phyloP scores from a whole-genome alignment of 495 filamentous ascomycete genomes.

The Hypoxylon fragiforme region DNA sequence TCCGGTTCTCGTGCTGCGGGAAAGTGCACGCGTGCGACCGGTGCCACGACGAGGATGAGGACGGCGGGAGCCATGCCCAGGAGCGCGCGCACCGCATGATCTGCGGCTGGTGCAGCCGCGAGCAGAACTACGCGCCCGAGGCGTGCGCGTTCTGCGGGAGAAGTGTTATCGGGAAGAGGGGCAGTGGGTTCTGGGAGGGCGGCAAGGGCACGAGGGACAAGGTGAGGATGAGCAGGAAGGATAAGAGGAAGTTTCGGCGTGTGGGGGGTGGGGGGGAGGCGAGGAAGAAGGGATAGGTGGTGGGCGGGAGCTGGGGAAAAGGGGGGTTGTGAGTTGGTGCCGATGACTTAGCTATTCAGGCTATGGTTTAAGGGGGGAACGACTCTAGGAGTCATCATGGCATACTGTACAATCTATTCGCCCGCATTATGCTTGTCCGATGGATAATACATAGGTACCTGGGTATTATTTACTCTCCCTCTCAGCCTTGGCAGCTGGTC shows the following conservation, averaged over 20 bases:
- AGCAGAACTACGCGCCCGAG: slow-evolving; percentile 81
- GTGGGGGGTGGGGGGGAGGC: slow-evolving; percentile 39
- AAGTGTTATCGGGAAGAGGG: slow-evolving; percentile 64
- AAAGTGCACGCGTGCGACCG: slow-evolving; percentile 76
- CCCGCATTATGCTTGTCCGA: too few relatives aligned
- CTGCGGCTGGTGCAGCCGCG: slow-evolving; percentile 79
- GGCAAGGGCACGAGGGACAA: slow-evolving; percentile 82
- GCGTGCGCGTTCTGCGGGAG: slow-evolving; percentile 77
- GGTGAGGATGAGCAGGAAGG: slow-evolving; percentile 70
- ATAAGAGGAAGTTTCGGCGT: slow-evolving; percentile 72
- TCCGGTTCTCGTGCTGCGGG: slow-evolving; percentile 65
- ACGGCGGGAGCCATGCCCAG: slow-evolving; percentile 59
- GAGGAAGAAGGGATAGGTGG: slow-evolving; percentile 16
- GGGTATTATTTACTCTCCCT: too few relatives aligned
- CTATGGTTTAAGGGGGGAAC: too few relatives aligned
- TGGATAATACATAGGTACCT: too few relatives aligned
- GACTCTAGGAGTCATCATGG: too few relatives aligned
- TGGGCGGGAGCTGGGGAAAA: not conserved
- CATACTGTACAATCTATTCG: too few relatives aligned
- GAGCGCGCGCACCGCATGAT: slow-evolving; percentile 91
- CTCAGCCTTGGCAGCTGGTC: too few relatives aligned
- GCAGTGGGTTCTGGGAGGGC: slow-evolving; percentile 88
- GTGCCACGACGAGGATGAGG: slow-evolving; percentile 76
- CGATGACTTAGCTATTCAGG: not conserved
- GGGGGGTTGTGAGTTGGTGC: not conserved